Evolutionary conservation across 2,329 filamentous ascomycete genomes (phyloP).

Genomic region (Fusarium illudens): DNA sequence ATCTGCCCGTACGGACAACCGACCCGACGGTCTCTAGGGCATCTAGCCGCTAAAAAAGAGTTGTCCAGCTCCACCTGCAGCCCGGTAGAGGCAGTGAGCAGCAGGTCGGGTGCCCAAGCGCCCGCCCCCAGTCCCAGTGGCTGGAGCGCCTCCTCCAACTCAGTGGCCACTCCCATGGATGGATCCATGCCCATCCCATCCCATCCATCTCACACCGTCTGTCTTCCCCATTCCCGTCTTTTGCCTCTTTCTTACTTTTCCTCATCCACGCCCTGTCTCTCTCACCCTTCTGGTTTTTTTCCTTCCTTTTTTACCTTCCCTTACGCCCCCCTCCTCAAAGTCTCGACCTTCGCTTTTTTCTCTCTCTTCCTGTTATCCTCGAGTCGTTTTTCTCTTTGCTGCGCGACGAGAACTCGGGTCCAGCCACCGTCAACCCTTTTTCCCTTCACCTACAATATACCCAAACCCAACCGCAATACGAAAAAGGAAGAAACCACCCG

Average conservation of each 20-base stretch:
- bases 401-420: slow-evolving; percentile 38
- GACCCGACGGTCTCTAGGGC: slow-evolving; percentile 19
- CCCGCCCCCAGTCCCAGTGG: slow-evolving; percentile 31
- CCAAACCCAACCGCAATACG: slow-evolving; percentile 15
- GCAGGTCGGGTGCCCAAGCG: slow-evolving; percentile 25
- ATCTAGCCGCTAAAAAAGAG: slow-evolving; percentile 12
- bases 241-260: slow-evolving; percentile 9
- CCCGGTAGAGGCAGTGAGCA: slow-evolving; percentile 32
- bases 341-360: slow-evolving; percentile 4
- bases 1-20: not conserved
- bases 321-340: not conserved
- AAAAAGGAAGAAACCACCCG: slow-evolving; percentile 1
- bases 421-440: slow-evolving; percentile 3
- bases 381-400: slow-evolving; percentile 37
- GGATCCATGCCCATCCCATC: not conserved
- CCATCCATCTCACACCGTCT: not conserved
- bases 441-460: slow-evolving; percentile 6
- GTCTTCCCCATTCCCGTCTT: not conserved
- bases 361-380: slow-evolving; percentile 3
- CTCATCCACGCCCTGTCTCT: slow-evolving; percentile 15
- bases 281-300: slow-evolving; percentile 22
- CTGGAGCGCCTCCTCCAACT: slow-evolving; percentile 26
- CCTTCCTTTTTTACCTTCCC: slow-evolving; percentile 12
- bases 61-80: slow-evolving; percentile 23
- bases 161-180: slow-evolving; percentile 23